Conservation (phyloP, 2,329 filamentous ascomycete genomes). For the Colletotrichum magnum region DNA sequence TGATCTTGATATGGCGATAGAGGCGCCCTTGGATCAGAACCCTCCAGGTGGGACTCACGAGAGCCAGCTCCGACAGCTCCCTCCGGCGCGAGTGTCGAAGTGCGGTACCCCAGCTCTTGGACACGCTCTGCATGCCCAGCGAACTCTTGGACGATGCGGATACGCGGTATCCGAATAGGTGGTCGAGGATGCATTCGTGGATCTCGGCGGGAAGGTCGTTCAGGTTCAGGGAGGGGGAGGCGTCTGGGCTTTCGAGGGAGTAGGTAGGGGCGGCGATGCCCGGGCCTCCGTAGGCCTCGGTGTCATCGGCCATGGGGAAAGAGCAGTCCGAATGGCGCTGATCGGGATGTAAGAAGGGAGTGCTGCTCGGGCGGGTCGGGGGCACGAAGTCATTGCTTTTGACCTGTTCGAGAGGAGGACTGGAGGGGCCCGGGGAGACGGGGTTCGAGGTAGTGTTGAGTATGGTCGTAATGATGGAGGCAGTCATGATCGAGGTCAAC, state of each 20-base stretch:
- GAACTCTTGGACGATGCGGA: conserved; percentile 72
- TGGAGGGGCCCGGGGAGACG: conserved; percentile 67
- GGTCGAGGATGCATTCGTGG: conserved; percentile 79
- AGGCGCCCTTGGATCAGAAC: conserved; percentile 78
- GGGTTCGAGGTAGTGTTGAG: conserved; percentile 65
- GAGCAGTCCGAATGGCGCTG: conserved; percentile 60
- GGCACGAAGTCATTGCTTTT: conserved; percentile 64
- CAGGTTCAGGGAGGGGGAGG: conserved; percentile 49
- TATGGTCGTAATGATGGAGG: conserved; percentile 53
- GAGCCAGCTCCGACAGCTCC: conserved; percentile 75
- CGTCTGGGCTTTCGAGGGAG: conserved; percentile 37
- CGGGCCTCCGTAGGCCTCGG: conserved; percentile 46
- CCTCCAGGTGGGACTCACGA: conserved; percentile 76
- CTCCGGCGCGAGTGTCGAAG: conserved; percentile 77
- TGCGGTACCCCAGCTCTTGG: conserved; percentile 74
- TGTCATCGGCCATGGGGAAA: conserved; percentile 47
- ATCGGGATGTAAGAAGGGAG: conserved; percentile 70
- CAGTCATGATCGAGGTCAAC: conserved; percentile 54
- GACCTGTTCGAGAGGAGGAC: conserved; percentile 63
- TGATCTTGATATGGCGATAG: conserved; percentile 82
- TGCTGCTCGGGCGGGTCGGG: conserved; percentile 70
- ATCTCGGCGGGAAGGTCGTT: conserved; percentile 76
- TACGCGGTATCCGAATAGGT: conserved; percentile 78
- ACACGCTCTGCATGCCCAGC: conserved; percentile 66
- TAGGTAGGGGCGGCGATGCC: conserved; percentile 45